Base-by-base conservation (phyloP, 164 flowering plant genomes). In the Vitis rupestris region DNA sequence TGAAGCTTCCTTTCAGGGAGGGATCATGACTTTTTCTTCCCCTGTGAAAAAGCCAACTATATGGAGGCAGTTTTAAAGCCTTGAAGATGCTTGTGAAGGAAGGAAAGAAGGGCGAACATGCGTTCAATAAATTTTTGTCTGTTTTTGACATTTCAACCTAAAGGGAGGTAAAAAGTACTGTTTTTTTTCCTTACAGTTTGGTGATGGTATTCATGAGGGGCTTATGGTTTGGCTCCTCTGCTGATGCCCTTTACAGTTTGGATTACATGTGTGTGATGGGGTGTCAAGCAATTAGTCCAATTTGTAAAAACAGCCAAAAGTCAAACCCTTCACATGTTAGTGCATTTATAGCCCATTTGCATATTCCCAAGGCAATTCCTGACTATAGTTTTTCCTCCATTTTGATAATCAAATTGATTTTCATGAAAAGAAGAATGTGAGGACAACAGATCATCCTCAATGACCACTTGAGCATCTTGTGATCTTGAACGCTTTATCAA, bases 301-400 rank as follows among this genome's bases (percentile, higher is more conserved):
- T 19, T 37, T 61, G 51, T 8, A 44, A 60, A 11, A 29, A 44
- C 47, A 61, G 17, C 16, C 9, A 30, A 30, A 60, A 19, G 65
- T 47, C 65, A 62, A 62, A 62, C 19, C 65, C 12, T 47, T 62
- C 65, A 62, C 65, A 62, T 62, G 65, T 62, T 17, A 23, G n/a
- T 48, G 52, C 16, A 62, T 44, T 62, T 44, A 62, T 37, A 23
- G 47, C 63, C n/a, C 47, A 60, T 17, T 59, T 51, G 44, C 51
- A 62, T 62, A 15, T 31, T 60, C 48, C 48, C 63, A 60, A 44
- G 23, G 3, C 51, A 62, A 62, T 37, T 44, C 50, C 16, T 9
- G 9, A 37, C 13, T 59, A 23, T 59, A 59, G 61, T n/a, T 59
- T 59, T 59, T 59, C 61, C 61, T 37, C 23, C 1, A 60, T 37